Evolutionary conservation across 805 yeast genomes (phyloP), one percentile per base, ranked within the genome.

Genomic region (Hagleromyces aurorensis): DNA sequence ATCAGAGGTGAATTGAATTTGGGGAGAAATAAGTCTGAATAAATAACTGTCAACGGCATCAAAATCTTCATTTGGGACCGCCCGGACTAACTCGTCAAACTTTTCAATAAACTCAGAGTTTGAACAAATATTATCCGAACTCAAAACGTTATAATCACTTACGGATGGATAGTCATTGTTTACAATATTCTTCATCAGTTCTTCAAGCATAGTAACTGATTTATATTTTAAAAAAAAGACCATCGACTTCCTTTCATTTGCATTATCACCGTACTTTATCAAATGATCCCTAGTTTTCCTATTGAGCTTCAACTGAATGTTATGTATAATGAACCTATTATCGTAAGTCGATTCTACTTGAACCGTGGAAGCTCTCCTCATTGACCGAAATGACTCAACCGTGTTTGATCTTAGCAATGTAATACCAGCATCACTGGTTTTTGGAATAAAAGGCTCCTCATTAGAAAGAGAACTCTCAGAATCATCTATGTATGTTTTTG

Each of bases 21-120:
- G 85, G 0, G 84, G 82, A 25, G 75, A 69, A 5, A 70, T 62
- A 23, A 78, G 55, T 38, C 69, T 67, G 25, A 77, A 50, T 34
- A 75, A 57, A 44, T 65, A 72, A 30, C 72, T 69, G 39, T 71
- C 70, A 6, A 59, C 52, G 29, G 70, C 69, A 21, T 66, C 63
- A 13, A 58, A 58, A 3, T 55, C 57, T 0, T 57, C 55, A 21
- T 55, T 52, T 6, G 56, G 44, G 3, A 69, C 61, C 7, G 56
- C 51, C 32, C 69, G 56, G 20, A 76, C 50, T 15, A 69, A 62
- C 2, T 61, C 64, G 16, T 70, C 70, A 41, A 74, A 74, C 0
- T 59, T 52, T 10, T 63, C 61, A 18, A 70, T 55, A 29, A 50
- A 52, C 23, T 58, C 61, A 4, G 41, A 34, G 29, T 52, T 56